phyloP scores from a whole-genome alignment of 2,329 filamentous ascomycete species.

The Hypoxylon sp. region DNA sequence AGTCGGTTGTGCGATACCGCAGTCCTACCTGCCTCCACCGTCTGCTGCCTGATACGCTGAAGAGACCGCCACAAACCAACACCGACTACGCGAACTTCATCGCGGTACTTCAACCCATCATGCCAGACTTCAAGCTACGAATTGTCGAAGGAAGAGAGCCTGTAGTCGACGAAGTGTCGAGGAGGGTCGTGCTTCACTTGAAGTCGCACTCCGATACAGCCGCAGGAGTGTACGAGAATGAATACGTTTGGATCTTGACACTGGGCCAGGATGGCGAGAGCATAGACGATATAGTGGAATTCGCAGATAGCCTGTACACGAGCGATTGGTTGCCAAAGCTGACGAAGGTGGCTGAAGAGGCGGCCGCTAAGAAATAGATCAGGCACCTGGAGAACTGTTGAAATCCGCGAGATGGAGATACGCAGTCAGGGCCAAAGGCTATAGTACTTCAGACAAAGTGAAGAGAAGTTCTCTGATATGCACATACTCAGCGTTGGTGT shows the following conservation, averaged over 20 bases:
- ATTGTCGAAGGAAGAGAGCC: conserved; percentile 32
- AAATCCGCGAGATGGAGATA: neutral
- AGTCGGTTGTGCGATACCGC: conserved; percentile 33
- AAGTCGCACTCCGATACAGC: conserved; percentile 42
- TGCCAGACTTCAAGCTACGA: conserved; percentile 14
- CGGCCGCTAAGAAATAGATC: conserved; percentile 14
- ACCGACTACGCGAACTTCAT: conserved; percentile 24
- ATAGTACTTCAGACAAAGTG: neutral
- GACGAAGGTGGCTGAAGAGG: conserved; percentile 12
- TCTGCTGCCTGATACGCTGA: conserved; percentile 17
- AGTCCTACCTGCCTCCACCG: conserved; percentile 30
- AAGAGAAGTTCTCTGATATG: neutral
- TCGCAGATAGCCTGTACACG: conserved; percentile 44
- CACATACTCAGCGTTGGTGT: neutral
- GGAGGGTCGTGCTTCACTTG: conserved; percentile 44
- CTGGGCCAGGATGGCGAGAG: conserved; percentile 43
- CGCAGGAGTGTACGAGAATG: conserved; percentile 44
- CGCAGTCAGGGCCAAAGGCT: neutral
- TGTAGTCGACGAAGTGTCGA: conserved; percentile 40
- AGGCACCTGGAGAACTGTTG: neutral
- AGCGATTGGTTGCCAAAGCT: conserved; percentile 34
- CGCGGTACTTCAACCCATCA: neutral
- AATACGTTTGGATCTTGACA: conserved; percentile 46
- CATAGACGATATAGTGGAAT: conserved; percentile 46
- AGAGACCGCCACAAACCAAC: conserved; percentile 17